phyloP scores from a whole-genome alignment of 2,329 filamentous ascomycete genomes.

The Cladosporium sp. region DNA sequence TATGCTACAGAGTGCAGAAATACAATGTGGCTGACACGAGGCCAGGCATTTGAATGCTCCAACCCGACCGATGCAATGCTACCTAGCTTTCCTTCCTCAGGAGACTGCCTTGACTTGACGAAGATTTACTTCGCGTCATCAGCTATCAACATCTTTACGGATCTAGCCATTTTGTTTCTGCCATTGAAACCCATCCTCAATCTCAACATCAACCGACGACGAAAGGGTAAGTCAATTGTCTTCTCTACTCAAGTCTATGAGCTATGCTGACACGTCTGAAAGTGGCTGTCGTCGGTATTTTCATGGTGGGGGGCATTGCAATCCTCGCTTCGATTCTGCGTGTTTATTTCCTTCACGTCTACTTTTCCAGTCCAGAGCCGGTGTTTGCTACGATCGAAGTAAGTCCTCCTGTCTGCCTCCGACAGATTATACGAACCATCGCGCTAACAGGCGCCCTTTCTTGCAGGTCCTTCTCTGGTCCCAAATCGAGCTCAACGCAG shows the following conservation, averaged over 20 bases:
- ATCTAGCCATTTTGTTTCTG: background rate
- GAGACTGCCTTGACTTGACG: background rate
- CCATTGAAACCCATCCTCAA: background rate
- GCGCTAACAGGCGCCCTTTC: slow-evolving; percentile 19
- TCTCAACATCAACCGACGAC: slow-evolving; percentile 2
- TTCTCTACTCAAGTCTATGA: too few species aligned
- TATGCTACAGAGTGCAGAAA: background rate
- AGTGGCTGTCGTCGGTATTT: slow-evolving; percentile 5
- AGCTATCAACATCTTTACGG: slow-evolving; percentile 5
- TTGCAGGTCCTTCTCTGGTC: slow-evolving; percentile 20
- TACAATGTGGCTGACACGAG: background rate
- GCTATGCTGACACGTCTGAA: too few species aligned
- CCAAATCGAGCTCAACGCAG: background rate
- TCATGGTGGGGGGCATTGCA: slow-evolving; percentile 2
- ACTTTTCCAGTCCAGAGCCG: slow-evolving; percentile 1
- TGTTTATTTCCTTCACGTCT: background rate
- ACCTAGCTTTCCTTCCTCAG: background rate
- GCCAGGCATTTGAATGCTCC: slow-evolving; percentile 7
- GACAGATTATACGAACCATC: background rate
- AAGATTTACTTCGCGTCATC: background rate
- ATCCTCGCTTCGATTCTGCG: slow-evolving; percentile 3
- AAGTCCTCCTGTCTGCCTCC: background rate
- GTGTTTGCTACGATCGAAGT: slow-evolving; percentile 7
- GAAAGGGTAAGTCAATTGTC: background rate
- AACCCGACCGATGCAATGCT: slow-evolving; percentile 7